Evolutionary conservation across 2,329 filamentous ascomycete genomes (phyloP).

Genomic region (Stenocarpella maydis): DNA sequence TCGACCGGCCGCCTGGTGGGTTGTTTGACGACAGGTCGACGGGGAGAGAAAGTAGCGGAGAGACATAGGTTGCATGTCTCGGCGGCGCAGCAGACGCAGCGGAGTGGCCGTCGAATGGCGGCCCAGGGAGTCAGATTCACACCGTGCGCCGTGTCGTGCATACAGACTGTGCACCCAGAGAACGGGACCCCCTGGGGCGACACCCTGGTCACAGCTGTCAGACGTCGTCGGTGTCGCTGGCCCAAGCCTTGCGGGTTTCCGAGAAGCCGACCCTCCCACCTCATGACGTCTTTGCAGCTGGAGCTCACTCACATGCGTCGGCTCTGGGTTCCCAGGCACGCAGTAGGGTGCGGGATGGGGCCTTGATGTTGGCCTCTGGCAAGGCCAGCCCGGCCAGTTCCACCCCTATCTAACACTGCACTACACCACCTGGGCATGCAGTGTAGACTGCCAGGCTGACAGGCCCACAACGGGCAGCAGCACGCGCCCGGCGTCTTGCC

Average conservation of each 20-base stretch:
- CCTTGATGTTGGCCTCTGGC: neutral
- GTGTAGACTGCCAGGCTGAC: neutral
- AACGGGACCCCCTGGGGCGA: constrained; percentile 15
- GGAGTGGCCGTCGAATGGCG: constrained; percentile 26
- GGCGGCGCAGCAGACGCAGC: constrained; percentile 23
- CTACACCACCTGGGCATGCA: neutral
- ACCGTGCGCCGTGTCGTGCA: neutral
- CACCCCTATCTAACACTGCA: neutral
- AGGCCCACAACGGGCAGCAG: constrained; percentile 3
- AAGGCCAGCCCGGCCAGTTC: neutral
- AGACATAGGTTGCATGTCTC: constrained; percentile 30
- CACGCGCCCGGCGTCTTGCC: neutral
- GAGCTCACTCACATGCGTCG: neutral
- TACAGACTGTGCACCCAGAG: constrained; percentile 8
- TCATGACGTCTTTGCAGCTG: constrained; percentile 15
- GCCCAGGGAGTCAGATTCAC: constrained; percentile 8
- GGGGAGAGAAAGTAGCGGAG: constrained; percentile 30
- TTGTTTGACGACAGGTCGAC: neutral
- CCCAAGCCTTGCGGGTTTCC: neutral
- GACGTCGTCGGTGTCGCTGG: constrained; percentile 3
- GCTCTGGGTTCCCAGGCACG: too few relatives aligned
- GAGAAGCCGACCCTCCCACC: constrained; percentile 8
- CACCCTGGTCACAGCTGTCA: constrained; percentile 7
- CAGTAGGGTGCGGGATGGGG: neutral
- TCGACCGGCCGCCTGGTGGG: neutral